A percentile compares a stretch with the other conserved stretches of the same genome.
Conservation (phyloP, 1,284 basidiomycete genomes). For the Mycosarcoma maydis region DNA sequence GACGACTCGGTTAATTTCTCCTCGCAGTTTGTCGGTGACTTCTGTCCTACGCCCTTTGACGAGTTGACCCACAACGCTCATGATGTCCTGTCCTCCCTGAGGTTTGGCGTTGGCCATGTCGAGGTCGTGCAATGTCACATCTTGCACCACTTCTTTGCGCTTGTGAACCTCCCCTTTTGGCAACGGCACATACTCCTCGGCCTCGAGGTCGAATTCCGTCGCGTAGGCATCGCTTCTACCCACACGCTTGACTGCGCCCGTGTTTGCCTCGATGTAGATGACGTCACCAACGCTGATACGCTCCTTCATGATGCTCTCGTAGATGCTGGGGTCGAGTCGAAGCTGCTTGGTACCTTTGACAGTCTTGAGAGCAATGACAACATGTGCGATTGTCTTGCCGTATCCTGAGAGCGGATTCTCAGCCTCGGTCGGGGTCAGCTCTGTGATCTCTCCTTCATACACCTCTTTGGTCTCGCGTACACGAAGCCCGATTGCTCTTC, state of each 20-base stretch:
- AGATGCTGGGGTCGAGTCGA: conserved; percentile 91
- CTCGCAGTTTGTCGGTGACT: conserved; percentile 92
- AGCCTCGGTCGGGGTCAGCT: conserved; percentile 84
- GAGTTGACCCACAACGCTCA: conserved; percentile 97
- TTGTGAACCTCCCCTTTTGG: conserved; percentile 99
- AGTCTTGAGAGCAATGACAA: conserved; percentile 94
- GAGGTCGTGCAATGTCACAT: conserved; percentile 93
- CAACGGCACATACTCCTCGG: conserved; percentile 95
- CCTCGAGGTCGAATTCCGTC: conserved; percentile 97
- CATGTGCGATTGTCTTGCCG: conserved; percentile 97
- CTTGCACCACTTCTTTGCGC: conserved; percentile 95
- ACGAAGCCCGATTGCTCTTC: conserved; percentile 83
- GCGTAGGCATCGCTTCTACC: conserved; percentile 97
- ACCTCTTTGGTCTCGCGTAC: conserved; percentile 90
- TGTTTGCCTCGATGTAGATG: conserved; percentile 92
- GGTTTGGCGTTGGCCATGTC: conserved; percentile 97
- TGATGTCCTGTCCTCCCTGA: conserved; percentile 93
- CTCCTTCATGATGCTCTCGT: conserved; percentile 97
- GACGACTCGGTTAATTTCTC: conserved; percentile 98
- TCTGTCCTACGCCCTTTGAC: conserved; percentile 94
- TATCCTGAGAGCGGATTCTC: conserved; percentile 76
- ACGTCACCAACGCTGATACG: conserved; percentile 96
- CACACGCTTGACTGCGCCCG: conserved; percentile 96
- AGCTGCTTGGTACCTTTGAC: conserved; percentile 98
- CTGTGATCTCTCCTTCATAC: conserved; percentile 97